Evolutionary conservation across 805 yeast species (phyloP).

Genomic region (Suhomyces faveliae): DNA sequence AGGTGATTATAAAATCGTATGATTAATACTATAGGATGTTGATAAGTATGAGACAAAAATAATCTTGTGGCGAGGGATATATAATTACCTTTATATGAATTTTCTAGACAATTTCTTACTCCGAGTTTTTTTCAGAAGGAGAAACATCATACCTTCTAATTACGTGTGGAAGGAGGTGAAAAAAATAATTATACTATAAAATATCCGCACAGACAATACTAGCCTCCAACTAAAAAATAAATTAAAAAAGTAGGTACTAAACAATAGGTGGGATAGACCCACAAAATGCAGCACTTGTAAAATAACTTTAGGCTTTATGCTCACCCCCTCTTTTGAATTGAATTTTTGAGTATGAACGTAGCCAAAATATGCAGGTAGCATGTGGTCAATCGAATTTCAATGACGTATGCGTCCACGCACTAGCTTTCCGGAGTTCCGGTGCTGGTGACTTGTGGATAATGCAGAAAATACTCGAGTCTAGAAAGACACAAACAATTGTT

Average conservation of each 20-base stretch:
- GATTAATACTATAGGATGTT: neutral
- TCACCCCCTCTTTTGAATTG: neutral
- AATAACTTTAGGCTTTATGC: neutral
- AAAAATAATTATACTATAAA: neutral
- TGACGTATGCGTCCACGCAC: neutral
- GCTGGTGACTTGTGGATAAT: neutral
- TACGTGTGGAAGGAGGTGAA: neutral
- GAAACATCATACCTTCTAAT: neutral
- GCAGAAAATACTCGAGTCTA: neutral
- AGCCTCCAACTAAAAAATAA: neutral
- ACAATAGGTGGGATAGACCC: neutral
- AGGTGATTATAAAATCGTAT: neutral
- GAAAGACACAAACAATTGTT: neutral
- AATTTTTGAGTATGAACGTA: neutral
- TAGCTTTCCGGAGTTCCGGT: neutral
- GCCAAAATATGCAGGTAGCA: neutral
- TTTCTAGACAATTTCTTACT: neutral
- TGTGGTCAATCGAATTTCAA: neutral
- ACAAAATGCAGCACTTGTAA: neutral
- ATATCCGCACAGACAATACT: neutral
- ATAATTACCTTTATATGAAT: neutral
- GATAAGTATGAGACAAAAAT: neutral
- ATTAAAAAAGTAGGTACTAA: neutral
- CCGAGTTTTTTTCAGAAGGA: neutral
- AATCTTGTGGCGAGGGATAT: neutral